phyloP scores from a whole-genome alignment of 148 eudicot genomes.

The Rhododendron molle region DNA sequence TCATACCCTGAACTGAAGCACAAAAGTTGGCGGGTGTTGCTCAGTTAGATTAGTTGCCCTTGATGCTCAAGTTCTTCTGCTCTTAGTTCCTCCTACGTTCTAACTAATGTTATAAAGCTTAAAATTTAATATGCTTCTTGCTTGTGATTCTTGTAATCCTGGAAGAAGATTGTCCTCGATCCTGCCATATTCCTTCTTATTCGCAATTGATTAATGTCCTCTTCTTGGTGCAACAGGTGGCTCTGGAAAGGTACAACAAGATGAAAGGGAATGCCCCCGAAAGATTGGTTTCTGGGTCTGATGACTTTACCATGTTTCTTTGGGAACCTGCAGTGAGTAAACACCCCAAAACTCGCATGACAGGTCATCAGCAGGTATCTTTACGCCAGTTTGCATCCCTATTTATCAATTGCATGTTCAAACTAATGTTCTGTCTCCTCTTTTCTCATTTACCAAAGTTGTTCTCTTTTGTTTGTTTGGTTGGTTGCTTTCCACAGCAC shows the following conservation, averaged over 20 bases:
- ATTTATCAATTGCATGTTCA: neutral
- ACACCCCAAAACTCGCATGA: conserved; percentile 94
- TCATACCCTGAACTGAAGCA: neutral
- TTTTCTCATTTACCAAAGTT: neutral
- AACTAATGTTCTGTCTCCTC: neutral
- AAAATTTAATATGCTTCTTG: neutral
- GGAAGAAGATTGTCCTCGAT: neutral
- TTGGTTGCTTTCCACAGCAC: neutral
- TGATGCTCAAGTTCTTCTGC: neutral
- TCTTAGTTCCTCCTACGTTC: neutral
- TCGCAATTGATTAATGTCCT: neutral
- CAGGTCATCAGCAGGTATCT: conserved; percentile 94
- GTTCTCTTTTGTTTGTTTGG: neutral
- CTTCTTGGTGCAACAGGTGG: conserved; percentile 46
- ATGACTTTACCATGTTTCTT: conserved; percentile 94
- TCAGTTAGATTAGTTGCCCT: neutral
- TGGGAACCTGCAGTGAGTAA: conserved; percentile 94
- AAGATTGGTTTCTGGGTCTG: conserved; percentile 96
- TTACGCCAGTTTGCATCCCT: neutral
- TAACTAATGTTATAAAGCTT: neutral
- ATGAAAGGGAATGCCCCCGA: conserved; percentile 85
- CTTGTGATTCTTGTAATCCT: neutral
- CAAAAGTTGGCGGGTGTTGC: neutral
- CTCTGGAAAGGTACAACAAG: conserved; percentile 76
- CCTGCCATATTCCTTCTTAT: neutral